These are phyloP conservation scores for Colletotrichum destructivum DNA, from an alignment of 2,329 filamentous ascomycete species.

Conservation along the genomic window DNA sequence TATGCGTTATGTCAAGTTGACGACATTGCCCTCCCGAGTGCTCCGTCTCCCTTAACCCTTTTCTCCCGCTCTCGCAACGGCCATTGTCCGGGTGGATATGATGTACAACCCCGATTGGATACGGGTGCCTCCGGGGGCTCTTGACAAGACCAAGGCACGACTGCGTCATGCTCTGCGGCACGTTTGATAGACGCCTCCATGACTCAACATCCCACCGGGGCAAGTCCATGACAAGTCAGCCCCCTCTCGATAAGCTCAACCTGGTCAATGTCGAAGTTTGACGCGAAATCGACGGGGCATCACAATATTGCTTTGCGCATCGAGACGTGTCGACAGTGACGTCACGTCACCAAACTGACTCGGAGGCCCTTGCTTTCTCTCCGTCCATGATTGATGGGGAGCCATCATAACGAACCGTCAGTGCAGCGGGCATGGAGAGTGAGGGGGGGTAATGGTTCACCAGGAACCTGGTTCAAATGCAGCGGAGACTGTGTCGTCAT, in stretches of 20 bases:
- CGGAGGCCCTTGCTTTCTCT: slow-evolving; percentile 7
- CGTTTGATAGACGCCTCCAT: slow-evolving; percentile 19
- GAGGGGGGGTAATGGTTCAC: slow-evolving; percentile 20
- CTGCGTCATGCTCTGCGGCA: slow-evolving; percentile 25
- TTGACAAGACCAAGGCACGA: slow-evolving; percentile 4
- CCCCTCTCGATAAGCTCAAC: slow-evolving; percentile 12
- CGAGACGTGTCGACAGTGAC: slow-evolving; percentile 33
- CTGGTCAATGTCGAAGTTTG: slow-evolving; percentile 7
- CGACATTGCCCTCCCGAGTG: slow-evolving; percentile 7
- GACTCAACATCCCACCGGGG: slow-evolving; percentile 20
- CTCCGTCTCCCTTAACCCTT: slow-evolving; percentile 17
- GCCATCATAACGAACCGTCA: slow-evolving; percentile 39
- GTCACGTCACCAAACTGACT: slow-evolving; percentile 30
- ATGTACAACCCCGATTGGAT: not conserved
- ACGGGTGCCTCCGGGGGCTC: slow-evolving; percentile 3
- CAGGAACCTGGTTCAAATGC: slow-evolving; percentile 29
- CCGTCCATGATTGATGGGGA: slow-evolving; percentile 23
- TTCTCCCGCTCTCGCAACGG: slow-evolving; percentile 12
- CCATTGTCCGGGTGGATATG: no score
- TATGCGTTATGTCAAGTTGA: slow-evolving; percentile 28
- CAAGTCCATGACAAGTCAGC: no score
- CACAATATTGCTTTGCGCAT: slow-evolving; percentile 18
- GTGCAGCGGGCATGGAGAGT: not conserved
- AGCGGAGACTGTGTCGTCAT: slow-evolving; percentile 41
- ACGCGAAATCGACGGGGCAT: slow-evolving; percentile 24